Conservation (phyloP, 176 grass and related monocot species). For the Carex pumila region DNA sequence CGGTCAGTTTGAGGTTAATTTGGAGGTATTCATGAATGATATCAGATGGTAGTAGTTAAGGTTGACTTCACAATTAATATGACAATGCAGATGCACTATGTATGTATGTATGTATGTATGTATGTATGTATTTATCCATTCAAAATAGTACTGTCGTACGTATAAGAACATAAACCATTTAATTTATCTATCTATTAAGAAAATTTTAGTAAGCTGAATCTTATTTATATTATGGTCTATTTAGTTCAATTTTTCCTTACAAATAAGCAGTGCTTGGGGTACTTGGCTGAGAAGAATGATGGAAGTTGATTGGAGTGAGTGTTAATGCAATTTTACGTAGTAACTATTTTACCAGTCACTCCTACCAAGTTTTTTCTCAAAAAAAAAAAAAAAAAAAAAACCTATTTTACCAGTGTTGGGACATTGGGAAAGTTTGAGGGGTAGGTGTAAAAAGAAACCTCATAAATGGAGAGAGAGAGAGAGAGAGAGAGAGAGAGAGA, state of each 20-base stretch:
- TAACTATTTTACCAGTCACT: background rate
- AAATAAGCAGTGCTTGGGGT: too few relatives aligned
- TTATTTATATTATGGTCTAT: background rate
- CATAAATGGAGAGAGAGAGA: conserved; percentile 15
- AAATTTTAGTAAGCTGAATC: background rate
- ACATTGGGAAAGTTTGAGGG: conserved; percentile 10
- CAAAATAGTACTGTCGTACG: too few relatives aligned
- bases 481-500: background rate
- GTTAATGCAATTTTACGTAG: background rate
- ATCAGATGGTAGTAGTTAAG: too few relatives aligned
- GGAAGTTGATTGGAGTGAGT: background rate
- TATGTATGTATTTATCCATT: background rate
- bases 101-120: background rate
- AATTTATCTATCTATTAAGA: background rate
- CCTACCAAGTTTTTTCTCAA: too few relatives aligned
- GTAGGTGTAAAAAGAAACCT: conserved; percentile 17
- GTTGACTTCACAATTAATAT: background rate
- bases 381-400: background rate
- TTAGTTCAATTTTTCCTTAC: background rate
- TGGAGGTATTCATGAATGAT: background rate
- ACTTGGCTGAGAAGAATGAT: background rate
- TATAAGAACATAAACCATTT: background rate
- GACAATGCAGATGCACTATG: background rate
- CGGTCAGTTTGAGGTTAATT: background rate
- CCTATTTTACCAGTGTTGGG: background rate